Evolutionary conservation across 176 grass and related monocot genomes (phyloP).

Genomic region (Elymus sibiricus): DNA sequence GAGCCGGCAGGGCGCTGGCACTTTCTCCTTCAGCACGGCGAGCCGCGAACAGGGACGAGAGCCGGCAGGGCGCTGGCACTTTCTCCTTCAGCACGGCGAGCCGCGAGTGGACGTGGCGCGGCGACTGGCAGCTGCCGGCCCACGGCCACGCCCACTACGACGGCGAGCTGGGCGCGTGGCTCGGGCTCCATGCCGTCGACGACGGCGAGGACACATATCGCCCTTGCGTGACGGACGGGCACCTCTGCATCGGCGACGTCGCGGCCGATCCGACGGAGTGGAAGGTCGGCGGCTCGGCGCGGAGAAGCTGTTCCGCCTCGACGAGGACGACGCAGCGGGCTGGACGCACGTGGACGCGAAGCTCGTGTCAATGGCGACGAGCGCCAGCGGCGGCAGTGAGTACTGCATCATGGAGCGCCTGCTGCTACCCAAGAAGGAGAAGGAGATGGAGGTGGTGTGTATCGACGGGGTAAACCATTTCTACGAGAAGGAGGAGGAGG

Average conservation of each 20-base stretch:
- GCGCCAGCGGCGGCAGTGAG: too few relatives aligned
- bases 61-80: too few relatives aligned
- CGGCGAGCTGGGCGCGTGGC: neutral
- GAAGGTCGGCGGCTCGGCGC: neutral
- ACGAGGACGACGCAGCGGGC: neutral
- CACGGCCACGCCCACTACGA: neutral
- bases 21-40: too few relatives aligned
- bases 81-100: neutral
- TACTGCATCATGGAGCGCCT: too few relatives aligned
- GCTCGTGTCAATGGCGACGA: neutral
- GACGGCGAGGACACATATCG: neutral
- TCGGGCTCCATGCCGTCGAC: neutral
- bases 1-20: too few relatives aligned
- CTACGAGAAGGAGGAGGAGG: too few relatives aligned
- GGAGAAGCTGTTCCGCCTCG: neutral
- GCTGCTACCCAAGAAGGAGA: too few relatives aligned
- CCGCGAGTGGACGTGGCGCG: neutral
- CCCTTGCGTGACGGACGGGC: too few relatives aligned
- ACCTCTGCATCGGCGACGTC: neutral
- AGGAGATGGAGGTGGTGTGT: too few relatives aligned
- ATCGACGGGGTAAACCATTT: too few relatives aligned
- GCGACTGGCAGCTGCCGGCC: neutral
- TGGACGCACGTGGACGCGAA: neutral
- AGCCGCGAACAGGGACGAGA: too few relatives aligned
- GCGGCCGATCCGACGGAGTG: neutral